These are phyloP conservation scores for Tylopilus balloui DNA, from an alignment of 768 basidiomycete genomes.

Conservation along the genomic window DNA sequence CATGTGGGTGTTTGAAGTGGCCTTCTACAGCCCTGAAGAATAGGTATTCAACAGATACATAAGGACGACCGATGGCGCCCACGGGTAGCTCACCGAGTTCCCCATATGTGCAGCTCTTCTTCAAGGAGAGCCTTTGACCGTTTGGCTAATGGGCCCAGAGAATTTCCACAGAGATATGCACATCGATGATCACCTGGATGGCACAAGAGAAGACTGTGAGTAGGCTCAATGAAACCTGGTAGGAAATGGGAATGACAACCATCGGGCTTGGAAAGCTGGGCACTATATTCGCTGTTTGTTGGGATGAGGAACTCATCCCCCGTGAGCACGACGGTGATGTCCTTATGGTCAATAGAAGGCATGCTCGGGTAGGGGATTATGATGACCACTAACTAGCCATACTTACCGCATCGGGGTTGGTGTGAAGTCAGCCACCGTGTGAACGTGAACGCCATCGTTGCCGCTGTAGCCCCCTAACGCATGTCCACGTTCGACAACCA, in stretches of 20 bases:
- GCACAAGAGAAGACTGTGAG: constrained; percentile 14
- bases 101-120: constrained; percentile 86
- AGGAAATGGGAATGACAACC: constrained; percentile 32
- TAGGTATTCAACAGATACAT: constrained; percentile 3
- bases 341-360: constrained; percentile 12
- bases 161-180: constrained; percentile 95
- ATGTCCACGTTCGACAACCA: constrained; percentile 1
- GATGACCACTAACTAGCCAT: constrained; percentile 4
- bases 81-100: constrained; percentile 46
- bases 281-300: constrained; percentile 47
- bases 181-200: constrained; percentile 45
- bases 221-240: background rate
- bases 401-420: constrained; percentile 13
- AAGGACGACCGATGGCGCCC: constrained; percentile 9
- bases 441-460: too few relatives aligned
- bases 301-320: constrained; percentile 56
- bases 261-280: constrained; percentile 34
- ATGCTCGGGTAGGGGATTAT: constrained; percentile 7
- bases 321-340: constrained; percentile 34
- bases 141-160: constrained; percentile 79
- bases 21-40: constrained; percentile 71
- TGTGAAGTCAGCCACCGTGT: constrained; percentile 1
- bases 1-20: constrained; percentile 86
- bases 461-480: background rate
- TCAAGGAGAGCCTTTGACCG: constrained; percentile 66